Evolutionary conservation across 1,139 yeast genomes (phyloP), one percentile per base, ranked within the genome.

Genomic region (Taiozyma sp.): DNA sequence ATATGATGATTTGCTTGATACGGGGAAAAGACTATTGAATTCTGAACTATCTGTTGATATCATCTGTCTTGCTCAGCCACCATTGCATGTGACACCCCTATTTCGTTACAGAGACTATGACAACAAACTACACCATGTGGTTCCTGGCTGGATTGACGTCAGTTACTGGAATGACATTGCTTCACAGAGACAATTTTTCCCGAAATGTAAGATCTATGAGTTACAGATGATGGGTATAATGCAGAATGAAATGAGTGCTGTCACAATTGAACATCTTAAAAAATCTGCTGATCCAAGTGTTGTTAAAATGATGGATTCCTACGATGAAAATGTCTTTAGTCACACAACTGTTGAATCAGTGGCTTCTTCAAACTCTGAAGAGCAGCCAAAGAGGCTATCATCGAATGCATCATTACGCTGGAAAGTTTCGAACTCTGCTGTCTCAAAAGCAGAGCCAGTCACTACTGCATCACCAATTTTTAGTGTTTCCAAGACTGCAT

Each of bases 141-240:
- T 91, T 8, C 98, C 99, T 2, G 86, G 87, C 50, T 93, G 98
- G 98, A 80, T 95, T 60, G 97, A 93, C 65, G 85, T 92, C 14
- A 89, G 96, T 1, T 93, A 87, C 63, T 93, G 95, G 86, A 81
- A 79, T 50, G 88, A 84, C 61, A 57, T 69, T 13, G 65, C 74
- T n/a, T 70, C 71, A 22, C 59, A 61, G 36, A 64, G 72, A 4
- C 70, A 85, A 59, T 93, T 98, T 97, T 80, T 86, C 29, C 97
- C 99, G 1, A 74, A 96, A 38, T 91, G 97, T 67, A 91, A 90
- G 63, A 91, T 95, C 47, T 92, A 93, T 66, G 98, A 92, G 61
- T 71, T 95, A 24, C 99, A 93, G 66, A 95, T 93, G 98, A 92
- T 92, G 96, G 99, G 98, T 0, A 81, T 92, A 7, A 90, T 92